Percentiles rank a stretch among this genome's conserved stretches.
phyloP scores from a whole-genome alignment of 2,329 filamentous ascomycete genomes.

The Colletotrichum godetiae region DNA sequence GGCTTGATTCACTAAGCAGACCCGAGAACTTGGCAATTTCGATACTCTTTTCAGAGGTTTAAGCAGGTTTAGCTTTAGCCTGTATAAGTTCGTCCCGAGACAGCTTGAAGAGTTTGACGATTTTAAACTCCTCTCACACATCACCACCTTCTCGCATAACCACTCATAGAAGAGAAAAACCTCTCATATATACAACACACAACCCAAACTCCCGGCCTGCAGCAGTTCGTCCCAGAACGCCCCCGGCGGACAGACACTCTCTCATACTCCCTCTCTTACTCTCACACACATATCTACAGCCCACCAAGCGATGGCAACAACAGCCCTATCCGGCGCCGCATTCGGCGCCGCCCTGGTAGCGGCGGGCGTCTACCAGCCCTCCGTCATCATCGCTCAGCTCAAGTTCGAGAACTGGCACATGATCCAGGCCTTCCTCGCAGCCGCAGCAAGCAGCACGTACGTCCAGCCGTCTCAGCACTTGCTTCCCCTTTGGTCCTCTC shows the following conservation, averaged over 20 bases:
- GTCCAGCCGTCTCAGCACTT: conserved; percentile 40
- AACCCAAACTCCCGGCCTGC: background rate
- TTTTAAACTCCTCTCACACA: background rate
- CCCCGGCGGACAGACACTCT: background rate
- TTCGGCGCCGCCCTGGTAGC: conserved; percentile 72
- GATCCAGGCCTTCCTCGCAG: conserved; percentile 72
- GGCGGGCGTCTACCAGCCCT: conserved; percentile 70
- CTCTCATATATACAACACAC: background rate
- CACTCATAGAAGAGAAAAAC: background rate
- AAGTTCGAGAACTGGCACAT: conserved; percentile 72
- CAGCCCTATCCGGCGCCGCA: conserved; percentile 61
- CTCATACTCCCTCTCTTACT: too few species aligned
- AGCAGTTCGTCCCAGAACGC: background rate
- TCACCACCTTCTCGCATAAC: background rate
- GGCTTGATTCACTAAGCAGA: conserved; percentile 13
- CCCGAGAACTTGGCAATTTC: background rate
- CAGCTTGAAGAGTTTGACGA: background rate
- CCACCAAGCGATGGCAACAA: conserved; percentile 40
- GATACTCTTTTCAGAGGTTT: background rate
- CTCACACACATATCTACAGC: background rate
- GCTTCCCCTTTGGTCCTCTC: background rate
- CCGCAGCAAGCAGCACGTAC: conserved; percentile 71
- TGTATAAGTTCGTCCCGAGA: conserved; percentile 19
- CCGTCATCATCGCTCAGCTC: conserved; percentile 71
- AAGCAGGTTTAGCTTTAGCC: background rate